Conservation (phyloP, 495 filamentous ascomycete species). For the Penicillium manginii region DNA sequence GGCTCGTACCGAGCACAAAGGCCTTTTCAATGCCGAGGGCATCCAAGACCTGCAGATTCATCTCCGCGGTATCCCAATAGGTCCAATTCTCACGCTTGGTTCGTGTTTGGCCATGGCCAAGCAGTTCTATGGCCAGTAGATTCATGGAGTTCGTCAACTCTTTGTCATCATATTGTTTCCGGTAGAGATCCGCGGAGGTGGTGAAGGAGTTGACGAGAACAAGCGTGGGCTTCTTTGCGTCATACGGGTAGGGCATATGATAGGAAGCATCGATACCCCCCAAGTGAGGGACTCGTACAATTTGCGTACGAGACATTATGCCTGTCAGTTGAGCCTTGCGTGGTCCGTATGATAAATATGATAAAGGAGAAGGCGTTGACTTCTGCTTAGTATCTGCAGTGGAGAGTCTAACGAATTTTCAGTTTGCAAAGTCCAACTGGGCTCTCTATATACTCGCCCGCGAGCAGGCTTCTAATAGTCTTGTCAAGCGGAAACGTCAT, state of each 20-base stretch:
- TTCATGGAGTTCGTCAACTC: conserved; percentile 39
- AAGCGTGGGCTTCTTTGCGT: conserved; percentile 41
- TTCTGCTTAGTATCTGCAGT: not conserved
- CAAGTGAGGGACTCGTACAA: conserved; percentile 38
- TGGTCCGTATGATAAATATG: conserved; percentile 1
- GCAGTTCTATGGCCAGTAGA: conserved; percentile 52
- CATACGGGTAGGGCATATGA: conserved; percentile 37
- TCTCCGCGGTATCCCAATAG: conserved; percentile 56
- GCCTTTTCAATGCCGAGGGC: conserved; percentile 56
- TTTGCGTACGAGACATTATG: conserved; percentile 10
- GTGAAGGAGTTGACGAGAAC: conserved; percentile 44
- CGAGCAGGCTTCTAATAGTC: not conserved
- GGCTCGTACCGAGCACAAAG: conserved; percentile 62
- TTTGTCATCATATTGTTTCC: conserved; percentile 29
- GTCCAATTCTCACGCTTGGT: conserved; percentile 47
- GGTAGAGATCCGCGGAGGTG: conserved; percentile 36
- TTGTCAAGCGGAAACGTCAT: not conserved
- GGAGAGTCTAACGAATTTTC: not conserved
- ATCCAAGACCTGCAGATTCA: conserved; percentile 56
- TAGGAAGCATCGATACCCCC: conserved; percentile 41
- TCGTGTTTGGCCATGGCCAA: conserved; percentile 55
- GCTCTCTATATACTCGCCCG: not conserved
- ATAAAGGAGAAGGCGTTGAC: not conserved
- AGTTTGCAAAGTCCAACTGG: not conserved
- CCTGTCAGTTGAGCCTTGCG: conserved; percentile 1